Evolutionary conservation across 2,329 filamentous ascomycete species (phyloP).

Genomic region (Sporothrix luriei): DNA sequence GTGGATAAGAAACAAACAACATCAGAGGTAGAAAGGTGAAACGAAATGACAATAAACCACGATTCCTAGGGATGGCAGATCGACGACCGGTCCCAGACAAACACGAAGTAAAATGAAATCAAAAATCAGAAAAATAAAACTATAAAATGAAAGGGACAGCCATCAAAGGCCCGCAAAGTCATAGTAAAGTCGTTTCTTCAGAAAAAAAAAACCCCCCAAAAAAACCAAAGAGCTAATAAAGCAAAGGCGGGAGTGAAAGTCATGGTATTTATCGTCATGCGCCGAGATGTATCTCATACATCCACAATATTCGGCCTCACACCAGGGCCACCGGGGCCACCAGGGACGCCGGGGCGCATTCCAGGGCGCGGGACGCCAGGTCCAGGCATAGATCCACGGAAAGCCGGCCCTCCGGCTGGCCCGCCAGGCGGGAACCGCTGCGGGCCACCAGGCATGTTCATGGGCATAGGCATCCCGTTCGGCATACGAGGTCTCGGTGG

Average conservation of each 20-base stretch:
- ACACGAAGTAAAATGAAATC: neutral
- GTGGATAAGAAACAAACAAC: too few relatives aligned
- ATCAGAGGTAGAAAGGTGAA: neutral
- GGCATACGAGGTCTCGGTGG: neutral
- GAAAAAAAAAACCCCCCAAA: neutral
- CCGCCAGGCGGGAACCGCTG: constrained; percentile 7
- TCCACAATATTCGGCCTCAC: constrained; percentile 6
- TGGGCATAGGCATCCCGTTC: constrained; percentile 10
- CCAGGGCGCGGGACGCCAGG: neutral
- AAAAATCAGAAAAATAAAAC: neutral
- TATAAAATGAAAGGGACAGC: neutral
- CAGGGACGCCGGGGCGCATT: neutral
- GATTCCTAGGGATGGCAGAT: too few relatives aligned
- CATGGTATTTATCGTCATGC: neutral
- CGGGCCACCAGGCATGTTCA: constrained; percentile 18
- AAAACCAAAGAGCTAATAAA: neutral
- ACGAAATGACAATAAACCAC: neutral
- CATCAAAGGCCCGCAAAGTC: neutral
- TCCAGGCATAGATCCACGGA: constrained; percentile 18
- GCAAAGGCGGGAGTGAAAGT: neutral
- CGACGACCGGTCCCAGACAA: neutral
- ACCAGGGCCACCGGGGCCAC: neutral
- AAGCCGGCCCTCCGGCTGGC: constrained; percentile 1
- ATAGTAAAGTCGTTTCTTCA: neutral
- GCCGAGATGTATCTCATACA: neutral